Evolutionary conservation across 1,284 basidiomycete species (phyloP).

Genomic region (Lentinula novae-zelandiae): DNA sequence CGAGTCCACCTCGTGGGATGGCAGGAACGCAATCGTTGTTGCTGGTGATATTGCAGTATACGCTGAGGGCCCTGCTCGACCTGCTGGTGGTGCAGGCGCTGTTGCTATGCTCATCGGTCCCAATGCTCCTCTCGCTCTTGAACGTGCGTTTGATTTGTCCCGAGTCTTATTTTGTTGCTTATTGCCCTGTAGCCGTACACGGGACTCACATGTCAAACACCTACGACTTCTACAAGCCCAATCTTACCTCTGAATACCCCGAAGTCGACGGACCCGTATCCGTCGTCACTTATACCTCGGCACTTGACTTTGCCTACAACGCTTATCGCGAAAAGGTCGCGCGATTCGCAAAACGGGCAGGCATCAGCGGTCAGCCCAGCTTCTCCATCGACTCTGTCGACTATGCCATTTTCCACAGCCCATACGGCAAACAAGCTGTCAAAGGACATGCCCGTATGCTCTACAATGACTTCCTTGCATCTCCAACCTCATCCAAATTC

Average conservation of each 20-base stretch:
- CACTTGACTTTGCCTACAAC: constrained; percentile 88
- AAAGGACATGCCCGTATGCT: constrained; percentile 94
- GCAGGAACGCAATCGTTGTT: constrained; percentile 96
- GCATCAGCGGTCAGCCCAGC: constrained; percentile 36
- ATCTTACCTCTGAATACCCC: constrained; percentile 91
- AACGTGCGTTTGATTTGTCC: constrained; percentile 64
- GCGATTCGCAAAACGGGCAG: constrained; percentile 55
- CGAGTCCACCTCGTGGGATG: constrained; percentile 97
- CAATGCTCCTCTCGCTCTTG: constrained; percentile 90
- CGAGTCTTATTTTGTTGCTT: constrained; percentile 12
- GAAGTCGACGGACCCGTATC: constrained; percentile 98
- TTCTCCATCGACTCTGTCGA: constrained; percentile 83
- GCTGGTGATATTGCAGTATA: constrained; percentile 98
- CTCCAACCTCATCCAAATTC: constrained; percentile 74
- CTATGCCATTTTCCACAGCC: constrained; percentile 90
- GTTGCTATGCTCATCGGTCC: constrained; percentile 95
- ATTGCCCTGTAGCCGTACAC: constrained; percentile 31
- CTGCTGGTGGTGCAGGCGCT: constrained; percentile 96
- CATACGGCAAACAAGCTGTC: constrained; percentile 98
- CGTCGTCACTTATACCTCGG: constrained; percentile 92
- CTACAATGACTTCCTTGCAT: constrained; percentile 89
- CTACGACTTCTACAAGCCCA: constrained; percentile 98
- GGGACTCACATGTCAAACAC: constrained; percentile 98
- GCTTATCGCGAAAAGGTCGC: constrained; percentile 84
- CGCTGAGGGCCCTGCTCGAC: constrained; percentile 92